phyloP scores from a whole-genome alignment of 805 yeast species.

The Saturnispora halmiae region DNA sequence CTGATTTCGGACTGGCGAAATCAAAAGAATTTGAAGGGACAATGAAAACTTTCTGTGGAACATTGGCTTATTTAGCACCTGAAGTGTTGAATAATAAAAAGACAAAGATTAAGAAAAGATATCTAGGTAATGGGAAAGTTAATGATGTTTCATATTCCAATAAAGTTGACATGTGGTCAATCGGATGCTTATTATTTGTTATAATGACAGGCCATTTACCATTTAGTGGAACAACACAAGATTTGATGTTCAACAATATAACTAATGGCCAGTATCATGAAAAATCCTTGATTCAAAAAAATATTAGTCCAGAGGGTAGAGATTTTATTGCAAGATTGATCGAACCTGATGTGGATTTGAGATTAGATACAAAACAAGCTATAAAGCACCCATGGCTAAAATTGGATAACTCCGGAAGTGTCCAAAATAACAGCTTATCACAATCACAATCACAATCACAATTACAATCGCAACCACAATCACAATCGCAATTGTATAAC shows the following conservation, averaged over 20 bases:
- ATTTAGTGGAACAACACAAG: slow-evolving; percentile 88
- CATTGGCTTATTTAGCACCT: slow-evolving; percentile 94
- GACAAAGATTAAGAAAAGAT: slow-evolving; percentile 19
- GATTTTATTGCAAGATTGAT: slow-evolving; percentile 64
- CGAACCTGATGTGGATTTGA: slow-evolving; percentile 62
- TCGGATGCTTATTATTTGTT: slow-evolving; percentile 91
- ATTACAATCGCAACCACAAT: no score
- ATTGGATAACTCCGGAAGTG: slow-evolving; percentile 27
- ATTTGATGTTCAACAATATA: slow-evolving; percentile 69
- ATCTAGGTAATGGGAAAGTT: slow-evolving; percentile 28
- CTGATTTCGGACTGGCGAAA: slow-evolving; percentile 95
- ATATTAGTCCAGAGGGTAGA: slow-evolving; percentile 58
- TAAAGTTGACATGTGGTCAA: slow-evolving; percentile 94
- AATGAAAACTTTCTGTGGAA: slow-evolving; percentile 96
- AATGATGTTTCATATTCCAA: slow-evolving; percentile 53
- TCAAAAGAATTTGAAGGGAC: slow-evolving; percentile 74
- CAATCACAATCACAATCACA: slow-evolving; percentile 53
- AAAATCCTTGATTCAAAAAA: slow-evolving; percentile 52
- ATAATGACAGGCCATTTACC: slow-evolving; percentile 90
- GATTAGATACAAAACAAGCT: slow-evolving; percentile 72
- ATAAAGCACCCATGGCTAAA: slow-evolving; percentile 76
- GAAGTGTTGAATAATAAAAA: slow-evolving; percentile 61
- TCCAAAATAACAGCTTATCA: slow-evolving; percentile 60
- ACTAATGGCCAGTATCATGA: slow-evolving; percentile 71
- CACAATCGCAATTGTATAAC: slow-evolving; percentile 18